Percentiles rank a stretch among this genome's conserved stretches.
These are phyloP conservation scores for Talaromyces sp. DNA, from an alignment of 2,329 filamentous ascomycete genomes.

Conservation along the genomic window DNA sequence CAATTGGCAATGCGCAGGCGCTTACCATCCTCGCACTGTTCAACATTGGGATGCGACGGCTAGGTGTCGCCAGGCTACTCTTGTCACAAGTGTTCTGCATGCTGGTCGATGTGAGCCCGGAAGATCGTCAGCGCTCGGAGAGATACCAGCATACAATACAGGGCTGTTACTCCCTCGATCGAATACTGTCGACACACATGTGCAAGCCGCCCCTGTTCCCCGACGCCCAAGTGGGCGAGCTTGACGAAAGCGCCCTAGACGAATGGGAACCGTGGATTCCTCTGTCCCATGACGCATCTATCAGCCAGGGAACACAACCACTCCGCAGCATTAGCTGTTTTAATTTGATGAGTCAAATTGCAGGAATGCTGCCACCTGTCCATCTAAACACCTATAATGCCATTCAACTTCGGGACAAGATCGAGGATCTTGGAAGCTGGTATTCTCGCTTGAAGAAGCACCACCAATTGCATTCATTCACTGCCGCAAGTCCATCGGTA, in stretches of 20 bases:
- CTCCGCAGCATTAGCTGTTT: slow-evolving; percentile 9
- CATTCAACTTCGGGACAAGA: slow-evolving; percentile 1
- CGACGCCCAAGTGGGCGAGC: not conserved
- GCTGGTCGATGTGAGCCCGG: slow-evolving; percentile 38
- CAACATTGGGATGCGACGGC: slow-evolving; percentile 55
- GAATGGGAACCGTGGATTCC: slow-evolving; percentile 10
- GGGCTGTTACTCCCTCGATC: slow-evolving; percentile 17
- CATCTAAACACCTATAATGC: not conserved
- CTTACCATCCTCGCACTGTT: slow-evolving; percentile 57
- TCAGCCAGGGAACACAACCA: slow-evolving; percentile 4
- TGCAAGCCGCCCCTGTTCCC: slow-evolving; percentile 3
- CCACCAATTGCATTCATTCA: slow-evolving; percentile 7
- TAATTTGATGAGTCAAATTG: slow-evolving; percentile 6
- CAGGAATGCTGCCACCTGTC: slow-evolving; percentile 1
- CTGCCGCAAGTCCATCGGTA: slow-evolving; percentile 4
- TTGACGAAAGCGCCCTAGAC: slow-evolving; percentile 9
- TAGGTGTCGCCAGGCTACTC: slow-evolving; percentile 56
- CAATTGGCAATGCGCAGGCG: slow-evolving; percentile 50
- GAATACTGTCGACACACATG: slow-evolving; percentile 37
- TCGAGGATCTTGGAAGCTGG: slow-evolving; percentile 9
- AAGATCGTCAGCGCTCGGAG: slow-evolving; percentile 7
- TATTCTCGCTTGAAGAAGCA: slow-evolving; percentile 8
- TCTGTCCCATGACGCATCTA: not conserved
- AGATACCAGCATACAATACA: slow-evolving; percentile 18
- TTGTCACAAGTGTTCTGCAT: slow-evolving; percentile 59